A percentile compares a stretch with the other conserved stretches of the same genome.
phyloP scores from a whole-genome alignment of 2,329 filamentous ascomycete species.

The Fusarium sp. region DNA sequence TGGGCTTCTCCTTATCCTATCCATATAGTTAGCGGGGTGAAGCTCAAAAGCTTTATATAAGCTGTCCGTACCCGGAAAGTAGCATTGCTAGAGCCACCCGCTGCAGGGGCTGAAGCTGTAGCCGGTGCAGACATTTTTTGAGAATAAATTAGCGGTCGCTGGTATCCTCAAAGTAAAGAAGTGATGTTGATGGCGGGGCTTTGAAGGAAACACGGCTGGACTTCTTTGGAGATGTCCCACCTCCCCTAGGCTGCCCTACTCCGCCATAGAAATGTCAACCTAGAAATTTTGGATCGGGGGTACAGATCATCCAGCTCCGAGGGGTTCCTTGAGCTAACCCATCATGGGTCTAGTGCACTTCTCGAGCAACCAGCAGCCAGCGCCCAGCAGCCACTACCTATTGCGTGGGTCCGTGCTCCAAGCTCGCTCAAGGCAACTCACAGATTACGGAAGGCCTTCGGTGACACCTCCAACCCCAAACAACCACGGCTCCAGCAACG shows the following conservation, averaged over 20 bases:
- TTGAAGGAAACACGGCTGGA: constrained; percentile 49
- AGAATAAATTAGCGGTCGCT: constrained; percentile 48
- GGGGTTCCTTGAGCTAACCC: constrained; percentile 42
- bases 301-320: constrained; percentile 56
- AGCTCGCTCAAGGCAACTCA: constrained; percentile 57
- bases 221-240: constrained; percentile 56
- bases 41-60: constrained; percentile 51
- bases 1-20: constrained; percentile 95
- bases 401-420: constrained; percentile 48
- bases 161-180: constrained; percentile 43
- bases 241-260: constrained; percentile 53
- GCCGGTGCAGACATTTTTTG: constrained; percentile 58
- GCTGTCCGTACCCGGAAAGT: constrained; percentile 66
- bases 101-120: constrained; percentile 47
- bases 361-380: constrained; percentile 19
- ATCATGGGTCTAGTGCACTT: constrained; percentile 41
- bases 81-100: constrained; percentile 61
- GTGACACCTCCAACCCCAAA: constrained; percentile 51
- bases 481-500: constrained; percentile 41
- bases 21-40: constrained; percentile 53
- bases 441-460: constrained; percentile 56
- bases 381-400: constrained; percentile 34
- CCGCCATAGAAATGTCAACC: constrained; percentile 49
- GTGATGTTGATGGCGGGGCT: constrained; percentile 49
- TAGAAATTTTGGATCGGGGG: constrained; percentile 57